Evolutionary conservation across 2,329 filamentous ascomycete species (phyloP), one percentile per base, ranked within the genome.

Genomic region (Verticillium isaacii): DNA sequence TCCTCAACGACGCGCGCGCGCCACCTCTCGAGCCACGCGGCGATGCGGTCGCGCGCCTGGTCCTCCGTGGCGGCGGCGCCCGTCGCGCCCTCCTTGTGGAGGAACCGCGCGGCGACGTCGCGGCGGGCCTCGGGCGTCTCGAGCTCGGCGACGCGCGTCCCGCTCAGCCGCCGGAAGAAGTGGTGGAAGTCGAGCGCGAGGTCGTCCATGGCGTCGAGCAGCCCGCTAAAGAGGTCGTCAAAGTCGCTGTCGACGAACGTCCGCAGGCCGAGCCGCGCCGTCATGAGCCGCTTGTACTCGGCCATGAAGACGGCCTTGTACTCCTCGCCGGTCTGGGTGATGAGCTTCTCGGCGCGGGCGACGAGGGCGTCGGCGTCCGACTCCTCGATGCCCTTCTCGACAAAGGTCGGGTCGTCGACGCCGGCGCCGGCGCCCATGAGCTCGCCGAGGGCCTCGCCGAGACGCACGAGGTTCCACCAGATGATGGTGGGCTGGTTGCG

Each of bases 381-480:
- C 71, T 92, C 83, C 5, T 73, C 69, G 2, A 97, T 86, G 1
- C 94, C 93, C 15, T 92, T 83, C 9, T 85, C 80, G 5, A 91
- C 77, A 68, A 97, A 97, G 1, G 79, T 79, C 1, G 85, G 75
- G 12, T 89, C 84, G 69, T 99, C 93, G 36, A 94, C 88, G 41
- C 81, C 78, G 1, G 82, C 76, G 0, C 91, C 94, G 0, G 89
- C 86, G 19, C 94, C 95, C 61, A 99, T 86, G 1, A 97, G 81
- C 75, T 98, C 95, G 23, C 92, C 95, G 0, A 99, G 73, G 0
- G 90, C 86, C 77, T 99, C 95, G 62, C 93, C 95, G 0, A 99
- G 84, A 1, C 95, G 88, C 1, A 97, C 92, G 0, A 98, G 82
- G 70, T 98, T 98, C 95, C 95, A 99, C 95, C 95, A 99, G 71